These are phyloP conservation scores for Pseudomonodictys pantanalensis DNA, from an alignment of 495 filamentous ascomycete genomes.

Conservation along the genomic window DNA sequence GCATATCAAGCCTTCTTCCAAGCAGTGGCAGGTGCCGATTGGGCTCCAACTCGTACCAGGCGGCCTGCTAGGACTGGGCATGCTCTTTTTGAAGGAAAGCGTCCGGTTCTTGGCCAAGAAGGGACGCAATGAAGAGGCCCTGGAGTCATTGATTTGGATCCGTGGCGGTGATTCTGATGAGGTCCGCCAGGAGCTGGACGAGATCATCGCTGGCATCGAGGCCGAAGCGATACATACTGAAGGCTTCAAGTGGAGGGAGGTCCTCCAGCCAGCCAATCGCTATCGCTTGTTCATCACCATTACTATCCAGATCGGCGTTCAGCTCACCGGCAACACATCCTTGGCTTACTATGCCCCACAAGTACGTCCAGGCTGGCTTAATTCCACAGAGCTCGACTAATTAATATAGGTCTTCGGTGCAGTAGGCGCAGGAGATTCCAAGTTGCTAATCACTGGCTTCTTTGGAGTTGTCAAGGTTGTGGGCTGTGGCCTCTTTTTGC, in stretches of 20 bases:
- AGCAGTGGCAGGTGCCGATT: slow-evolving; percentile 56
- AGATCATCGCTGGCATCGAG: neutral
- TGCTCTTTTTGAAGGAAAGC: slow-evolving; percentile 55
- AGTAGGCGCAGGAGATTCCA: neutral
- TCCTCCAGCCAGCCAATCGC: neutral
- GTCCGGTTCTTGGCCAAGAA: slow-evolving; percentile 61
- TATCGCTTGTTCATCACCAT: neutral
- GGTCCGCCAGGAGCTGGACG: slow-evolving; percentile 56
- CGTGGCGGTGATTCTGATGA: slow-evolving; percentile 49
- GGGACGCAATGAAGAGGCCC: slow-evolving; percentile 51
- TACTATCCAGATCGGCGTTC: slow-evolving; percentile 14
- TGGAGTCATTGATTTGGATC: slow-evolving; percentile 59
- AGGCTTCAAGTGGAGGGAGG: neutral
- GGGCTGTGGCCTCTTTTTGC: slow-evolving; percentile 56
- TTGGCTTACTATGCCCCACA: neutral
- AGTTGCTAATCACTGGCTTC: slow-evolving; percentile 11
- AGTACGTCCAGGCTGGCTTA: neutral
- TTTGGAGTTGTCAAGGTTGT: slow-evolving; percentile 40
- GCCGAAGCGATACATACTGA: neutral
- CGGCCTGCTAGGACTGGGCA: slow-evolving; percentile 47
- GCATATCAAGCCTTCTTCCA: slow-evolving; percentile 41
- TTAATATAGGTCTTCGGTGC: neutral
- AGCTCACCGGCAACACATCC: neutral
- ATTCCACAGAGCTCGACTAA: neutral
- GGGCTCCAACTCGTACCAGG: slow-evolving; percentile 56